Base-by-base conservation (phyloP, 371 early-diverging fungal species). In the Mortierella sp. region DNA sequence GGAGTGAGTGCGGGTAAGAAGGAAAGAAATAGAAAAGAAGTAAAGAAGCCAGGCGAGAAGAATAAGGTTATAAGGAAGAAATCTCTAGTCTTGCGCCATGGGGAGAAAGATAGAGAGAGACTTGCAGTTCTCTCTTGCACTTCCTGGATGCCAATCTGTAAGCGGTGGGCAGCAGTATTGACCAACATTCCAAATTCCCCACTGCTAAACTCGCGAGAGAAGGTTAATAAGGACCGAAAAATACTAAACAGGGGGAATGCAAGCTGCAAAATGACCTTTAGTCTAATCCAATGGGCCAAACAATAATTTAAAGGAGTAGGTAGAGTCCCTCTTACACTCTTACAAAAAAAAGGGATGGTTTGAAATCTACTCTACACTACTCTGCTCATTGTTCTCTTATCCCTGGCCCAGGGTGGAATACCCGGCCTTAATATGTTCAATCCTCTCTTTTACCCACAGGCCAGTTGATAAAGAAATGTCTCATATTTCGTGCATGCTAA, bases 181-280 rank as follows among this genome's bases (percentile, higher is more conserved):
- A 16, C 20, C 51, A 51, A 51, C 22, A 51, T 51, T 51, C 51
- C 51, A 51, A 51, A 51, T 51, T 51, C 51, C 51, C 22, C 16
- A n/a, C 20, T 51, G 51, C 40, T 40, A 40, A 40, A 40, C 40
- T 40, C n/a, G n/a, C 40, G 51, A 20, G 51, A 20, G 22, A 51
- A 1, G 22, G 16, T 51, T 20, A 51, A 51, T 51, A 43, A 43
- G 14, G 43, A 43, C 43, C 14, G 43, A 43, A n/a, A 51, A 51
- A 51, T 51, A 51, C 51, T 51, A 51, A 51, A 51, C 51, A 51
- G 51, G 51, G 51, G 51, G 20, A 20, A 51, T 16, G 22, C 51
- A 51, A 20, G 16, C 5, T 51, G 43, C 6, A 9, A 43, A 43
- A 14, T 9, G 14, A 9, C 14, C 14, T 6, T 9, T 43, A 6